Base-by-base conservation (phyloP, 2,329 filamentous ascomycete species). In the Fusarium siculi region DNA sequence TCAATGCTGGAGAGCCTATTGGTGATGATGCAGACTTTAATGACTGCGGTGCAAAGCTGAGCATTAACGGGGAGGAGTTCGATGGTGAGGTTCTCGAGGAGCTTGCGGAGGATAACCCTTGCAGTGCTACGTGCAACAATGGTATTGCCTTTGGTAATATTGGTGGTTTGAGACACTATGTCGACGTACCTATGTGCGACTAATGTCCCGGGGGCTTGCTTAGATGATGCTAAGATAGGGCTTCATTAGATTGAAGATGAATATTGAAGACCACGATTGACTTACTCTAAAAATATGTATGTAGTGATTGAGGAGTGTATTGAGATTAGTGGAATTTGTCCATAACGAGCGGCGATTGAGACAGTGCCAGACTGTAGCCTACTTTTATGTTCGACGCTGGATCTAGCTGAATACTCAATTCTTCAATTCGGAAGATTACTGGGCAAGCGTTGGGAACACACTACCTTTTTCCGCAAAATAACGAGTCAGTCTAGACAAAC, bases 211-310 rank as follows among this genome's bases (percentile, higher is more conserved):
- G 6, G 6, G n/a, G n/a, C 15, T 25, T 44, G 10, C 10, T 44
- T 23, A 3, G 42, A 23, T 2, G 4, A n/a, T 23, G 23, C 6
- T 9, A 9, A 46, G 43, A 46, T 18, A 19, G 25, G 25, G 19
- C 25, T 47, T 9, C 5, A 12, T 21, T 28, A 30, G 11, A 7
- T 21, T 15, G 5, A 10, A 18, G 16, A 28, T 47, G 8, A 15
- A 5, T 21, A 28, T 46, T 14, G 9, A 7, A 28, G 19, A 47
- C 21, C 7, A 25, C n/a, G 16, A 12, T 25, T 44, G 10, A 7
- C 5, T 18, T 7, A 23, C 6, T 23, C 14, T 6, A 3, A n/a
- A 9, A 16, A 2, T 4, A 43, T 23, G 6, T 7, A 30, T 30
- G 9, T 23, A 16, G 40, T 10, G 7, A 23, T 43, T 23, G 15